These are phyloP conservation scores for Fraxinus angustifolia DNA, from an alignment of 305 asterid species.

Conservation along the genomic window DNA sequence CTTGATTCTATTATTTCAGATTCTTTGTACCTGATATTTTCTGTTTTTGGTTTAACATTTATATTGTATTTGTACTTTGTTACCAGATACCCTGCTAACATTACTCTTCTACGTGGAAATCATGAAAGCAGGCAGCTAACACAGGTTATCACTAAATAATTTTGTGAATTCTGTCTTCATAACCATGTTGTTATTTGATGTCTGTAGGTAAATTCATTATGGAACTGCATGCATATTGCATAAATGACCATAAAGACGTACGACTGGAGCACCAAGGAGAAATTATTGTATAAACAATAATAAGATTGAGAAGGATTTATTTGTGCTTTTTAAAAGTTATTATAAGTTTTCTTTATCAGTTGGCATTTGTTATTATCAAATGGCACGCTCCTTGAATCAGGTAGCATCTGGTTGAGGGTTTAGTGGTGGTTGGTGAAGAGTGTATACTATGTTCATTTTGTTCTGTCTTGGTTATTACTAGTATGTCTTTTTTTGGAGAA, in stretches of 20 bases:
- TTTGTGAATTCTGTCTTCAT: neutral
- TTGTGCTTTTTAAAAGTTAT: neutral
- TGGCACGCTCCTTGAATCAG: neutral
- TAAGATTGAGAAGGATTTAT: neutral
- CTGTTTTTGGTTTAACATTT: constrained; percentile 18
- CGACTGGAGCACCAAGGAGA: neutral
- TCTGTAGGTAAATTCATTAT: neutral
- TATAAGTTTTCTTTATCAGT: neutral
- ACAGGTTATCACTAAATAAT: constrained; percentile 51
- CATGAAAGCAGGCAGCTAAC: constrained; percentile 97
- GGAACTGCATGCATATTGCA: neutral
- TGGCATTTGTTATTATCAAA: neutral
- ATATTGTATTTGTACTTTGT: constrained; percentile 19
- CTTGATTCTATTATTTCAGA: constrained; percentile 12
- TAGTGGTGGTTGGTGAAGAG: neutral
- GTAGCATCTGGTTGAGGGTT: neutral
- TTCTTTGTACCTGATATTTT: constrained; percentile 6
- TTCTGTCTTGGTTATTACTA: neutral
- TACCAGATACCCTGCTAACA: constrained; percentile 84
- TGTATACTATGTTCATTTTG: neutral
- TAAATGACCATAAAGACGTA: neutral
- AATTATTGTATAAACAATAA: neutral
- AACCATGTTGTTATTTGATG: neutral
- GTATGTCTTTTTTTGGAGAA: neutral
- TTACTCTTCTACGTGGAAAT: constrained; percentile 95